Conservation (phyloP, 139 green algal species). For the Nannochloris sp. region DNA sequence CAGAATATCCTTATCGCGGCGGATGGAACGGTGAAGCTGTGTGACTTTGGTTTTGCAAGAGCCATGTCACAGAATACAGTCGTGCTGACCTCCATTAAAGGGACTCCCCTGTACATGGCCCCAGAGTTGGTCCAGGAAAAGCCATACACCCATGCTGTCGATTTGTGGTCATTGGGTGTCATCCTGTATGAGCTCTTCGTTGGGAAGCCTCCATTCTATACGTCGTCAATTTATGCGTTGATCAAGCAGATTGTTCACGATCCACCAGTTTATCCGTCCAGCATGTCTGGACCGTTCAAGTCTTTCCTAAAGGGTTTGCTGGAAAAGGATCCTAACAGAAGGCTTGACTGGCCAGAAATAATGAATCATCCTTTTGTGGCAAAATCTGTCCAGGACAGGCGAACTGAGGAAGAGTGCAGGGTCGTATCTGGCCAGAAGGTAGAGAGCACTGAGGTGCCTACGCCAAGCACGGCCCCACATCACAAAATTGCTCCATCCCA, state of each 20-base stretch:
- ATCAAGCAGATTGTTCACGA: conserved; percentile 93
- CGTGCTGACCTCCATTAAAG: conserved; percentile 91
- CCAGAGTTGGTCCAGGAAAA: conserved; percentile 97
- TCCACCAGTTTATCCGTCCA: conserved; percentile 77
- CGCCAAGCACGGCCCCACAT: no score
- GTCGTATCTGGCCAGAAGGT: neutral
- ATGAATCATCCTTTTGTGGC: conserved; percentile 89
- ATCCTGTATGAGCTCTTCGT: conserved; percentile 98
- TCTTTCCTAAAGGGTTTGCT: conserved; percentile 92
- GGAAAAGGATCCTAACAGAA: conserved; percentile 78
- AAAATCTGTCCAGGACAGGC: conserved; percentile 24
- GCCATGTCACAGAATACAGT: conserved; percentile 88
- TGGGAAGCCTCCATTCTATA: conserved; percentile 97
- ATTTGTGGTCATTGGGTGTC: conserved; percentile 96
- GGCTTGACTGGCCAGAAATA: conserved; percentile 86
- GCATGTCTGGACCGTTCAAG: conserved; percentile 81
- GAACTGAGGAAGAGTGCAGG: neutral
- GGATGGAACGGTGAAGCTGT: conserved; percentile 64
- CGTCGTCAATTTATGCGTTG: conserved; percentile 94
- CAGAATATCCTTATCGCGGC: conserved; percentile 75
- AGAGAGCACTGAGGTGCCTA: no score
- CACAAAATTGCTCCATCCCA: no score
- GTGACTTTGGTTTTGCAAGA: conserved; percentile 85
- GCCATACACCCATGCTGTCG: conserved; percentile 88
- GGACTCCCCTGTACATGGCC: conserved; percentile 98